A percentile compares a stretch with the other conserved stretches of the same genome.
These are phyloP conservation scores for Arthrinium puccinioides DNA, from an alignment of 2,329 filamentous ascomycete genomes.

Conservation along the genomic window DNA sequence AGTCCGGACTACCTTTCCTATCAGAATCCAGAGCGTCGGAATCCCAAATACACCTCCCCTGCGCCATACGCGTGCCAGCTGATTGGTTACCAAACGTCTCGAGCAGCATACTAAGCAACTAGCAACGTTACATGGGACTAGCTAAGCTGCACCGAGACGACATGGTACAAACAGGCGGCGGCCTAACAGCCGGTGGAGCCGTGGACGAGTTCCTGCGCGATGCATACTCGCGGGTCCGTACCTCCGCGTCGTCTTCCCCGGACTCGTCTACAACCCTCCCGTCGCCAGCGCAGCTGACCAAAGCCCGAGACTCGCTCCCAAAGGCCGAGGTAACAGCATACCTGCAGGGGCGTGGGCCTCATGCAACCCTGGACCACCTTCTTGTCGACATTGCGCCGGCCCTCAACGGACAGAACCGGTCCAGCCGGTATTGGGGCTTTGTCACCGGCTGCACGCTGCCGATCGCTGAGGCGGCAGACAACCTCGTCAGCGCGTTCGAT, in stretches of 20 bases:
- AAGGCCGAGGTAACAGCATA: constrained; percentile 16
- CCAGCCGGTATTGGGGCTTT: constrained; percentile 76
- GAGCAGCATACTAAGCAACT: too few relatives aligned
- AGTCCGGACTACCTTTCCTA: too few relatives aligned
- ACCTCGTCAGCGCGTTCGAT: constrained; percentile 72
- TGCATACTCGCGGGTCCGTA: not conserved
- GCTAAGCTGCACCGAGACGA: too few relatives aligned
- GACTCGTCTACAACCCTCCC: constrained; percentile 31
- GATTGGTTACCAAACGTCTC: too few relatives aligned
- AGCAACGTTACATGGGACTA: too few relatives aligned
- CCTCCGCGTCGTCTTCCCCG: not conserved
- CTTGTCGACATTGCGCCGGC: constrained; percentile 42
- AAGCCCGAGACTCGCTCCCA: constrained; percentile 34
- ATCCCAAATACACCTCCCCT: too few relatives aligned
- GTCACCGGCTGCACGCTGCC: constrained; percentile 78
- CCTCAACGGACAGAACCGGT: constrained; percentile 59
- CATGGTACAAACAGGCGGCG: too few relatives aligned
- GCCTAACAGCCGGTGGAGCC: too few relatives aligned
- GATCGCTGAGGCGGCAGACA: constrained; percentile 74
- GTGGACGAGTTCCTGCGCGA: not conserved
- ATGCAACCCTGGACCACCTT: constrained; percentile 34
- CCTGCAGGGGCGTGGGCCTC: constrained; percentile 22
- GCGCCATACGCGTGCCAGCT: too few relatives aligned
- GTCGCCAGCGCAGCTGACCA: constrained; percentile 19
- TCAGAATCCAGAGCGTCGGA: too few relatives aligned